Evolutionary conservation across 78 protist genomes (phyloP), one percentile per base, ranked within the genome.

Genomic region (Dictyostelium capitatum): DNA sequence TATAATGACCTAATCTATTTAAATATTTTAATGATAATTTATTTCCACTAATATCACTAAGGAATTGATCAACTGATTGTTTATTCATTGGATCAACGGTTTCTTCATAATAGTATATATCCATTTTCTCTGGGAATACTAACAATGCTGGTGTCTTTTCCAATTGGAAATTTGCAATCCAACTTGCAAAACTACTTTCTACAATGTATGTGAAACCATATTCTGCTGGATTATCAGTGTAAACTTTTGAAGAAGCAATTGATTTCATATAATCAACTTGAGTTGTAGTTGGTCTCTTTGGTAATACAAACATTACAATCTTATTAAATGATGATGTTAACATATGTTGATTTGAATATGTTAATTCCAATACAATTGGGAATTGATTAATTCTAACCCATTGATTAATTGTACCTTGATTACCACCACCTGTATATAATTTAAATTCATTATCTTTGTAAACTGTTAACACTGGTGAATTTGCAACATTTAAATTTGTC

Each of bases 321-420:
- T 87, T 51, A 6, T 65, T 77, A 19, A 64, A 87, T 23, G 54
- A 19, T 30, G 28, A 14, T 23, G 79, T 46, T 73, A 73, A 46
- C 59, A 73, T 37, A 30, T 73, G 79, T 73, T 73, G 79, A 32
- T 73, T 73, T 19, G 59, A 46, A 23, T 43, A 67, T 0, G 83
- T 70, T 12, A 87, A n/a, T 78, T 74, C 67, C 0, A 79, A 64
- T 3, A 87, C 14, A 5, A 54, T n/a, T 77, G 93, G 84, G 74
- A 64, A 87, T 87, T 77, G 83, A 20, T 77, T 48, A 46, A 50
- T 1, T 77, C 62, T 87, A 64, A 87, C 56, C 93, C 93, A 87
- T 10, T 14, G 17, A 62, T 51, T 12, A 11, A 87, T 6, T 53
- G 20, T 41, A 6, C 23, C 47, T 30, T 67, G 11, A 3, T 37